A percentile compares a stretch with the other conserved stretches of the same genome.
These are phyloP conservation scores for Saturnispora mendoncae DNA, from an alignment of 805 yeast species.

Conservation along the genomic window DNA sequence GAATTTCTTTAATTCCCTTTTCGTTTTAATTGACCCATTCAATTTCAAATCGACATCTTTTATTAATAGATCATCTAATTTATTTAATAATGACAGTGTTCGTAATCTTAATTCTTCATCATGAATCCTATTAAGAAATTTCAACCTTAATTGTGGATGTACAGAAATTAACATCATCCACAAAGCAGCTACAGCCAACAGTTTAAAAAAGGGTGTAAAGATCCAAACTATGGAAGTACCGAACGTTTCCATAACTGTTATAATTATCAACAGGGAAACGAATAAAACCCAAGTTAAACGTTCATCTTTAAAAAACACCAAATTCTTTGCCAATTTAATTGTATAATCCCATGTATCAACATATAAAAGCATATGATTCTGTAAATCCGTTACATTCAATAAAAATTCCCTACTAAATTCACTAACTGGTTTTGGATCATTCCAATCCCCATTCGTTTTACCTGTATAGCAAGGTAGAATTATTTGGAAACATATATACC, in stretches of 20 bases:
- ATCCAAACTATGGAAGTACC: constrained; percentile 17
- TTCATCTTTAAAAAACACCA: constrained; percentile 59
- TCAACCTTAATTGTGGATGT: constrained; percentile 49
- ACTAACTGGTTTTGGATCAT: constrained; percentile 61
- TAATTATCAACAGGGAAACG: constrained; percentile 22
- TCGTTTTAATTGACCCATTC: constrained; percentile 23
- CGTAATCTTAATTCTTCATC: constrained; percentile 59
- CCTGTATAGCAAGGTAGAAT: constrained; percentile 60
- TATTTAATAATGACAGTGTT: constrained; percentile 39
- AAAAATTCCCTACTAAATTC: constrained; percentile 72
- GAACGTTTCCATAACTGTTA: constrained; percentile 23
- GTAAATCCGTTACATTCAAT: constrained; percentile 73
- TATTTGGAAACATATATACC: constrained; percentile 42
- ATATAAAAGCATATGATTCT: constrained; percentile 66
- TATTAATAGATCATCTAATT: constrained; percentile 36
- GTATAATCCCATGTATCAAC: constrained; percentile 53
- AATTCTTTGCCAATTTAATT: constrained; percentile 39
- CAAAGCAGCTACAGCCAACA: constrained; percentile 28
- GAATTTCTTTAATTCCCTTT: constrained; percentile 39
- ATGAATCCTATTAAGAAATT: constrained; percentile 38
- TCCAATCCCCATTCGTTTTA: constrained; percentile 49
- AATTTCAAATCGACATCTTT: constrained; percentile 31
- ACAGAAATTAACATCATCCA: constrained; percentile 41
- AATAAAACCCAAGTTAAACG: constrained; percentile 46
- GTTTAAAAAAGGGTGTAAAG: constrained; percentile 26